Percentiles rank a stretch among this genome's conserved stretches.
Conservation (phyloP, 1,284 basidiomycete species). For the Apiotrichum montevideense region DNA sequence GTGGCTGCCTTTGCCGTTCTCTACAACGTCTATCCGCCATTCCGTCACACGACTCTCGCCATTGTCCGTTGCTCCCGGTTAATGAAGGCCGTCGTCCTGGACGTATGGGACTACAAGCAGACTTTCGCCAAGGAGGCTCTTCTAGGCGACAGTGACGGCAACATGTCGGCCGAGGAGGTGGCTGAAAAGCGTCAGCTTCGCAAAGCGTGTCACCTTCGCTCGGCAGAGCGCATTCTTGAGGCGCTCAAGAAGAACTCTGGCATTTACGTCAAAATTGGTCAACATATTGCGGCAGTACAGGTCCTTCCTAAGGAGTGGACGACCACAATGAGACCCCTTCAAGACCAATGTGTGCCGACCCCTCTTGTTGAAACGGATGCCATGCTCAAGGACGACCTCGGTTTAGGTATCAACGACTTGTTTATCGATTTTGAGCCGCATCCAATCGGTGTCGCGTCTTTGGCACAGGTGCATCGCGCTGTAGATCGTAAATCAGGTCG, state of each 20-base stretch:
- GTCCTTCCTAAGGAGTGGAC: conserved; percentile 72
- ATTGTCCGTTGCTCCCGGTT: conserved; percentile 62
- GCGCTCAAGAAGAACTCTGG: conserved; percentile 79
- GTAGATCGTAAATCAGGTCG: conserved; percentile 63
- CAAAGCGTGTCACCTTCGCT: conserved; percentile 72
- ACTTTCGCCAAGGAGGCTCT: conserved; percentile 55
- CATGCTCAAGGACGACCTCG: conserved; percentile 41
- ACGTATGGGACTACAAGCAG: conserved; percentile 76
- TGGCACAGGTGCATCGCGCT: conserved; percentile 93
- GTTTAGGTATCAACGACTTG: conserved; percentile 39
- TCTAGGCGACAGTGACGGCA: conserved; percentile 21
- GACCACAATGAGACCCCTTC: conserved; percentile 61
- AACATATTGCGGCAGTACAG: conserved; percentile 66
- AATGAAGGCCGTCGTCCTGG: conserved; percentile 48
- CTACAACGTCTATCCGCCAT: conserved; percentile 47
- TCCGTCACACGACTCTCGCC: conserved; percentile 48
- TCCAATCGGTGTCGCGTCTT: conserved; percentile 88
- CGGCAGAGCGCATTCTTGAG: conserved; percentile 66
- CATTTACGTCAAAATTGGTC: conserved; percentile 55
- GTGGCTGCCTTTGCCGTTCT: conserved; percentile 32
- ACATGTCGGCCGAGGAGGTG: conserved; percentile 50
- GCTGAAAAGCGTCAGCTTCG: conserved; percentile 55
- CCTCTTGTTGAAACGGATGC: conserved; percentile 38
- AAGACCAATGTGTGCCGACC: conserved; percentile 58
- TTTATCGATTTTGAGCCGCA: conserved; percentile 75